These are phyloP conservation scores for Colletotrichum sp. DNA, from an alignment of 2,329 filamentous ascomycete species.

Conservation along the genomic window DNA sequence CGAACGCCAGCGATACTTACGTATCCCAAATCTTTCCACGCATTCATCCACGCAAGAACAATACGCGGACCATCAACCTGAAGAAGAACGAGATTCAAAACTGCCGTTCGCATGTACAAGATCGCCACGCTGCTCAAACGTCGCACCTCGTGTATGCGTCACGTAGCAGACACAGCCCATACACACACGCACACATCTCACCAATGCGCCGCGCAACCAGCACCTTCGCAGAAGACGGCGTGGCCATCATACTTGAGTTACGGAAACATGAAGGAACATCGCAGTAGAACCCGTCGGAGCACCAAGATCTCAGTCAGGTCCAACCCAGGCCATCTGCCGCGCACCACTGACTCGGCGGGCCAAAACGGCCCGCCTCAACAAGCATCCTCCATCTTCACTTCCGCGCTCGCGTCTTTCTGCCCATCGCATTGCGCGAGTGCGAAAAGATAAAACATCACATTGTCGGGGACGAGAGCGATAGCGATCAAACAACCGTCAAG, in stretches of 20 bases:
- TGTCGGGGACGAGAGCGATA: neutral
- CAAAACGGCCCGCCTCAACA: neutral
- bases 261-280: neutral
- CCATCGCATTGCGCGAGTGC: neutral
- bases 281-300: neutral
- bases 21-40: neutral
- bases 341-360: neutral
- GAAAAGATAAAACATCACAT: neutral
- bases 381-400: neutral
- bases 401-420: neutral
- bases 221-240: neutral
- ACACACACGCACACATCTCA: neutral
- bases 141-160: neutral
- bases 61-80: neutral
- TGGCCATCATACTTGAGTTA: neutral
- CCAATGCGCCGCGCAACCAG: neutral
- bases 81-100: neutral
- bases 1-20: accelerated
- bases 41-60: neutral
- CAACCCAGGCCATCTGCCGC: neutral
- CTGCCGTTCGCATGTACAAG: neutral
- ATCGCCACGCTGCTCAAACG: neutral
- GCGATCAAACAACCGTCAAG: neutral
- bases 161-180: neutral
- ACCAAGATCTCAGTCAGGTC: neutral